Conservation (phyloP, 148 eudicot genomes). For the Cornus florida region DNA sequence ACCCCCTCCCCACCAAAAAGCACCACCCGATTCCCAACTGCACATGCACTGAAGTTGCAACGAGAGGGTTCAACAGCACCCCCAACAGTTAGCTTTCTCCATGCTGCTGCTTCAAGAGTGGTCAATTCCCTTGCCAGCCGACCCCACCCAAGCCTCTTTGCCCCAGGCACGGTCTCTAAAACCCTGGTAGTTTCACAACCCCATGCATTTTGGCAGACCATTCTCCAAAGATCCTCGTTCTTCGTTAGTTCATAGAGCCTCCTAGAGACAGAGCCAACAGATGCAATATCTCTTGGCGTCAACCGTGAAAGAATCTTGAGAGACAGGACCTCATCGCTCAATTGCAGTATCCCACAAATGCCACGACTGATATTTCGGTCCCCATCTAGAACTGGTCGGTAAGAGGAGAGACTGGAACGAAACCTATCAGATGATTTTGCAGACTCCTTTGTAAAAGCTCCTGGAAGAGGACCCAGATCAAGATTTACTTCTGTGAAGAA, state of each 20-base stretch:
- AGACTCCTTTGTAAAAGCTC: slow-evolving; percentile 50
- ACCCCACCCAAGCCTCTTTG: slow-evolving; percentile 93
- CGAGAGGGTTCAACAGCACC: slow-evolving; percentile 96
- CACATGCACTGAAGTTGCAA: slow-evolving; percentile 97
- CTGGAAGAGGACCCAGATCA: slow-evolving; percentile 80
- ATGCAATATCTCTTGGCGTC: slow-evolving; percentile 90
- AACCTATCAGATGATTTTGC: slow-evolving; percentile 48
- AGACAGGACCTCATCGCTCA: slow-evolving; percentile 85
- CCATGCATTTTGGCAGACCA: slow-evolving; percentile 98
- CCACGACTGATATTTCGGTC: slow-evolving; percentile 46
- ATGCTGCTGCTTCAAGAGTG: slow-evolving; percentile 92
- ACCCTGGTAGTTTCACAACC: slow-evolving; percentile 87
- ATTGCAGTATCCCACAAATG: slow-evolving; percentile 67
- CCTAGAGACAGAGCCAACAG: slow-evolving; percentile 75
- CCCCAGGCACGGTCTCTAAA: slow-evolving; percentile 81
- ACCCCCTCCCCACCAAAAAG: slow-evolving; percentile 94
- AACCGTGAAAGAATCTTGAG: slow-evolving; percentile 69
- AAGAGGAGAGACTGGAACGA: slow-evolving; percentile 52
- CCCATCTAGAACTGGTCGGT: slow-evolving; percentile 34
- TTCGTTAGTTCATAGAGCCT: slow-evolving; percentile 69
- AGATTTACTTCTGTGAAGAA: slow-evolving; percentile 66
- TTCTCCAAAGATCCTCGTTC: slow-evolving; percentile 88
- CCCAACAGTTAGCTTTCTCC: slow-evolving; percentile 82
- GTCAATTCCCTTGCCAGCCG: slow-evolving; percentile 88
- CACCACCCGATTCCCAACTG: slow-evolving; percentile 91